phyloP scores from a whole-genome alignment of 73 alveolate species.

The Paramecium biaurelia region DNA sequence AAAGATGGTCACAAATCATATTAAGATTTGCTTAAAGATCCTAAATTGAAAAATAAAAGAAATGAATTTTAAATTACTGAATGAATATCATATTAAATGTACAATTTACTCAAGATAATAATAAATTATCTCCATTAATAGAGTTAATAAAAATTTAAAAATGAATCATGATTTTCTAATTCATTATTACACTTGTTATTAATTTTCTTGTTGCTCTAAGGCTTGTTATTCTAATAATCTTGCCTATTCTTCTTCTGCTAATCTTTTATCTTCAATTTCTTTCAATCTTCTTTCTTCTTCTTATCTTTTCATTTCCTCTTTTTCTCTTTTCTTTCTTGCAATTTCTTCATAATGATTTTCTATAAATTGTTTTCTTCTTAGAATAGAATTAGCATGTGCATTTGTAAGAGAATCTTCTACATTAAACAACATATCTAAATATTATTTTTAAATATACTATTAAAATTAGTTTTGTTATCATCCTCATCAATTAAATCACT shows the following conservation, averaged over 20 bases:
- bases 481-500: background rate
- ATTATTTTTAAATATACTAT: background rate
- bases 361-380: background rate
- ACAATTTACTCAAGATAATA: background rate
- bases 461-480: background rate
- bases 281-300: slow-evolving; percentile 28
- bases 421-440: background rate
- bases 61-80: background rate
- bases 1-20: slow-evolving; percentile 52
- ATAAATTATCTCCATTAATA: background rate
- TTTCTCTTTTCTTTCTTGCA: background rate
- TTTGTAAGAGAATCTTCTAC: background rate
- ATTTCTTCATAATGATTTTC: background rate
- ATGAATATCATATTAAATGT: background rate
- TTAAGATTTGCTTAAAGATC: background rate
- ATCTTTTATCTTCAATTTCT: background rate
- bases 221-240: background rate
- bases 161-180: background rate
- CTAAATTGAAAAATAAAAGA: background rate
- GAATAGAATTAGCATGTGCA: background rate
- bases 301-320: background rate
- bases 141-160: background rate
- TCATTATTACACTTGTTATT: background rate
- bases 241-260: background rate
- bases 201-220: background rate